Percentiles rank a stretch among this genome's conserved stretches.
These are phyloP conservation scores for Plasmodium vivax DNA, from an alignment of 169 alveolate species.

Conservation along the genomic window DNA sequence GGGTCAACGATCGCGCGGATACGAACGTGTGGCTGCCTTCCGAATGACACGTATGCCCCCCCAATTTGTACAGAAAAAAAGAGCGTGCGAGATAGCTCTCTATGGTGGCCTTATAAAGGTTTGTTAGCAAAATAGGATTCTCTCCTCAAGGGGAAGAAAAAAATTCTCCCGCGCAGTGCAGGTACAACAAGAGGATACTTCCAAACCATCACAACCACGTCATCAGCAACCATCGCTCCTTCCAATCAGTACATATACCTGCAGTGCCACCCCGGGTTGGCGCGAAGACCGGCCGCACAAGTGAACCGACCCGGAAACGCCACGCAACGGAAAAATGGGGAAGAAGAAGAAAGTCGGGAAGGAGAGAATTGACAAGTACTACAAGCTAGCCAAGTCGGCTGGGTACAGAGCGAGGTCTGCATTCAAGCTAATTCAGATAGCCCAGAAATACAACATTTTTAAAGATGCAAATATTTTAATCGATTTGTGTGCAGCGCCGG, in stretches of 20 bases:
- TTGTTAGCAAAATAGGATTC: neutral
- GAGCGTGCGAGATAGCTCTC: neutral
- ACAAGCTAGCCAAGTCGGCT: conserved; percentile 97
- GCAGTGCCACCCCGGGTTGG: neutral
- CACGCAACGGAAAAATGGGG: conserved; percentile 81
- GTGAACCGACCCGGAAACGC: neutral
- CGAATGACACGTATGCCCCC: neutral
- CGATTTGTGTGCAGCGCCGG: conserved; percentile 99
- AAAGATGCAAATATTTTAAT: conserved; percentile 90
- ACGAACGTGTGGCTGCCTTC: neutral
- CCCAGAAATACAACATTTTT: conserved; percentile 93
- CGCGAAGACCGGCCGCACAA: neutral
- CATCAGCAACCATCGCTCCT: neutral
- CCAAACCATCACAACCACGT: neutral
- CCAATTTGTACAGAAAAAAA: neutral
- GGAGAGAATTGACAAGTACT: conserved; percentile 95
- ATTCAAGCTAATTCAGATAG: conserved; percentile 97
- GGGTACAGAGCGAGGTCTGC: conserved; percentile 99
- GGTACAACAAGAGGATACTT: neutral
- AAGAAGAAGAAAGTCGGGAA: conserved; percentile 90
- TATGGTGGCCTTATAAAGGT: neutral
- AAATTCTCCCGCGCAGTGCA: neutral
- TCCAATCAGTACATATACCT: neutral
- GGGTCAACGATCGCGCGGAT: neutral
- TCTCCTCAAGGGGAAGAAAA: neutral